Evolutionary conservation across 2,329 filamentous ascomycete genomes (phyloP).

Genomic region (Clonostachys byssicola): DNA sequence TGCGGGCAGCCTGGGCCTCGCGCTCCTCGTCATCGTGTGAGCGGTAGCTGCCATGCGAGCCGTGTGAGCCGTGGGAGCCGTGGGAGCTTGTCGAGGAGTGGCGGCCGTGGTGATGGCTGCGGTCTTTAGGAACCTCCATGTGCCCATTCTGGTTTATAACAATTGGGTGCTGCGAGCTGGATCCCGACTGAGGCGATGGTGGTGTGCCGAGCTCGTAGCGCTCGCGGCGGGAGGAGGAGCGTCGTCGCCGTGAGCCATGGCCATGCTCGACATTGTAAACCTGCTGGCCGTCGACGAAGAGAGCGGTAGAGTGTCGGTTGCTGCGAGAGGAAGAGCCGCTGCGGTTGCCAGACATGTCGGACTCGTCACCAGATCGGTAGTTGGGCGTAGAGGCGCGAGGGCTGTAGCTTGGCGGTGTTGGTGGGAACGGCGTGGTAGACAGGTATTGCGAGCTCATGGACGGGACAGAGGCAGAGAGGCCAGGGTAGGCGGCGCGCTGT

Average conservation of each 20-base stretch:
- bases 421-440: slow-evolving; percentile 29
- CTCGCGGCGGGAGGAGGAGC: slow-evolving; percentile 24
- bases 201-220: slow-evolving; percentile 39
- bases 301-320: slow-evolving; percentile 19
- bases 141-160: slow-evolving; percentile 29
- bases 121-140: slow-evolving; percentile 16
- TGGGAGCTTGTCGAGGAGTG: background rate
- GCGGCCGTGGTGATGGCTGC: slow-evolving; percentile 17
- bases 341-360: slow-evolving; percentile 25
- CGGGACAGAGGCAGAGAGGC: slow-evolving; percentile 16
- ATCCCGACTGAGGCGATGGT: slow-evolving; percentile 29
- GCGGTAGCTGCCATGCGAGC: slow-evolving; percentile 24
- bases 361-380: slow-evolving; percentile 30
- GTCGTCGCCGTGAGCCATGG: background rate
- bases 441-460: slow-evolving; percentile 12
- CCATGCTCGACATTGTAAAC: slow-evolving; percentile 22
- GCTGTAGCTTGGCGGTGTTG: slow-evolving; percentile 28
- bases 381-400: slow-evolving; percentile 17
- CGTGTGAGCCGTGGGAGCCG: slow-evolving; percentile 15
- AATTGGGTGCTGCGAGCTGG: slow-evolving; percentile 21
- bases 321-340: slow-evolving; percentile 17
- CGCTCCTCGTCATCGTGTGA: slow-evolving; percentile 20
- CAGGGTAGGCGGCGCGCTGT: slow-evolving; percentile 26
- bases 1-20: slow-evolving; percentile 14
- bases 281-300: slow-evolving; percentile 31